These are phyloP conservation scores for Marasmius tenuissimus DNA, from an alignment of 1,284 basidiomycete species.

Conservation along the genomic window DNA sequence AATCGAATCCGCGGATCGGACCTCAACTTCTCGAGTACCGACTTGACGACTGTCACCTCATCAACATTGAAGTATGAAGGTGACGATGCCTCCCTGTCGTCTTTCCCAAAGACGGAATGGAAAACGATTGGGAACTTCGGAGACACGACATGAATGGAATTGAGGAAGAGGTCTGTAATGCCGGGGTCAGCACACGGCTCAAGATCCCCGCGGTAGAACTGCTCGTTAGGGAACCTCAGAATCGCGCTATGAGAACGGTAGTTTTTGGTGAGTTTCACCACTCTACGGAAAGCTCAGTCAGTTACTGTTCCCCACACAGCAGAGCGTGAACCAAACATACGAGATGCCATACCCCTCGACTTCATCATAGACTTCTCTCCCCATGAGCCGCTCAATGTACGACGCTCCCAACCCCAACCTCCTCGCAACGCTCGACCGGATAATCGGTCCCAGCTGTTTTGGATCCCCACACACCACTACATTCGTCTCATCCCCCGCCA, in stretches of 20 bases:
- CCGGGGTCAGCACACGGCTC: slow-evolving; percentile 36
- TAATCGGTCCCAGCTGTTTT: slow-evolving; percentile 63
- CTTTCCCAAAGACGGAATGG: slow-evolving; percentile 58
- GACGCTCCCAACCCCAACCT: slow-evolving; percentile 51
- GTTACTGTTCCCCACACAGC: background rate
- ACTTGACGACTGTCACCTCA: slow-evolving; percentile 54
- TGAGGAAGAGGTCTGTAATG: slow-evolving; percentile 25
- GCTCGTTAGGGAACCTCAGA: slow-evolving; percentile 53
- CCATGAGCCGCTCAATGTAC: slow-evolving; percentile 61
- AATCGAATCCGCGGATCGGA: slow-evolving; percentile 27
- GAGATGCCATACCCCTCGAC: slow-evolving; percentile 36
- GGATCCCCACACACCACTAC: slow-evolving; percentile 61
- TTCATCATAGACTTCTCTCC: slow-evolving; percentile 42
- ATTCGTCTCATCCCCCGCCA: slow-evolving; percentile 52
- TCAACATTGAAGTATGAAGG: slow-evolving; percentile 69
- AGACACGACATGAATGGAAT: slow-evolving; percentile 40
- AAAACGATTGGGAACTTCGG: slow-evolving; percentile 58
- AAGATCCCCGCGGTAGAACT: slow-evolving; percentile 59
- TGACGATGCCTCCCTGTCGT: slow-evolving; percentile 58
- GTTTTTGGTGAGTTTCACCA: slow-evolving; percentile 60
- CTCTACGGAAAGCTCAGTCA: slow-evolving; percentile 31
- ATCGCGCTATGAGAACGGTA: slow-evolving; percentile 60
- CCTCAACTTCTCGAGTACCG: slow-evolving; percentile 27
- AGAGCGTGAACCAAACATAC: slow-evolving; percentile 28
- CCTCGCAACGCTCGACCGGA: slow-evolving; percentile 50